Base-by-base conservation (phyloP, 2,329 filamentous ascomycete species). In the Cladophialophora chaetospira region DNA sequence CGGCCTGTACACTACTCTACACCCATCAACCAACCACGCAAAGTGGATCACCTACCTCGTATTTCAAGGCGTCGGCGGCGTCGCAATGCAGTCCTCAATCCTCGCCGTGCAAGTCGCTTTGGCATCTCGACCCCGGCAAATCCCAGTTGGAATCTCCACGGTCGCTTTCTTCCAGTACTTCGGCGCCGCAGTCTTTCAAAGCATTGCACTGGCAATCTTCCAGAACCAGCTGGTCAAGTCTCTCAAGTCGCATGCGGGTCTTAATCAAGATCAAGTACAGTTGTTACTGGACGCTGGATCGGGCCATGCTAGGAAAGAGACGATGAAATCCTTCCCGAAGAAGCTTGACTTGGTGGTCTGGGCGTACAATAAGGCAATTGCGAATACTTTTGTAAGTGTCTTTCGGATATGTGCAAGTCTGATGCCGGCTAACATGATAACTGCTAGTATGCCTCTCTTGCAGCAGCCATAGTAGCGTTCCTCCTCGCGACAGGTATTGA, bases 331-430 rank as follows among this genome's bases (percentile, higher is more conserved):
- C 10, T 55, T 55, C 36, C 52, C 52, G 8, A 31, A 48, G 44
- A 46, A 96, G 86, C 67, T 92, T 88, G 8, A 91, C 91, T 62
- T 88, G 88, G 53, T 74, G 0, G 36, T 73, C 5, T 21, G 58
- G 44, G 70, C 69, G 8, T 75, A 73, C 56, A 74, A 71, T 35
- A 56, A 65, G 13, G 67, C 71, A 4, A 62, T 74, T n/a, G 68
- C 66, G 9, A 60, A 70, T 45, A 67, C 71, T 0, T 74, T 71
- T 49, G 51, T 54, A 31, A 47, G 51, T 46, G 28, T 31, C 13
- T 31, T 31, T 13, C 28, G 28, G 28, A 31, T 31, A 5, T 31
- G 13, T 13, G 28, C 6, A 13, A 13, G 5, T 31, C 28, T 6
- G 6, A 5, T 31, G 5, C 13, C 28, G 28, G 28, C 28, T n/a